Base-by-base conservation (phyloP, 2,329 filamentous ascomycete species). In the Fusarium pilosicola region DNA sequence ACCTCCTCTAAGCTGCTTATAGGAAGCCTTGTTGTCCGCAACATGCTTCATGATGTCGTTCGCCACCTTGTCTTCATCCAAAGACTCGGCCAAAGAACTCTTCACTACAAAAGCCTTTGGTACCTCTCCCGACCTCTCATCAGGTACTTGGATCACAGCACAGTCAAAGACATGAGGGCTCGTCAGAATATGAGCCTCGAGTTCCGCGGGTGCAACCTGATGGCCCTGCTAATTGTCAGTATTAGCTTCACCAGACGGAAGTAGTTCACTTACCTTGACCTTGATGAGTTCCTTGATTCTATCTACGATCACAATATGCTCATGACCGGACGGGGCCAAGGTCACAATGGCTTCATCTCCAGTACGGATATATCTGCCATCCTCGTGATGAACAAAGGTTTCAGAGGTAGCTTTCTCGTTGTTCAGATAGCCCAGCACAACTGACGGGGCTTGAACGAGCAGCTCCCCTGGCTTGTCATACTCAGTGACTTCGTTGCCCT, bases 291-390 rank as follows among this genome's bases (percentile, higher is more conserved):
- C 90, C 76, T 90, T 88, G 68, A 87, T 82, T 18, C 95, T 89
- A 79, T 97, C 95, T 1, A 95, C 92, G 59, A 98, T 93, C 79
- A 94, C 92, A 55, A 97, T 80, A 78, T 98, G 95, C 81, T 97
- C 94, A 68, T 91, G 84, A 2, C 94, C 94, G 1, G 86, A 84
- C 0, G 89, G 87, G 6, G 89, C 85, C 75, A 88, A 86, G 3
- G 88, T 87, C 12, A 97, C 84, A 4, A 96, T 84, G 0, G 92
- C 94, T 79, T 97, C 94, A 76, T 98, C 95, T 14, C 95, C 95
- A 0, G 95, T 97, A 26, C 88, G 89, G 86, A 97, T 90, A 89
- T 94, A 96, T 71, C 90, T 83, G 6, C 90, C 90, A 71, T 95
- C 91, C 5, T 91, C 85, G 56, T 91, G 86, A 68, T 83, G 84